A percentile compares a stretch with the other conserved stretches of the same genome.
These are phyloP conservation scores for Sporobolomyces phaffii DNA, from an alignment of 768 basidiomycete genomes.

Conservation along the genomic window DNA sequence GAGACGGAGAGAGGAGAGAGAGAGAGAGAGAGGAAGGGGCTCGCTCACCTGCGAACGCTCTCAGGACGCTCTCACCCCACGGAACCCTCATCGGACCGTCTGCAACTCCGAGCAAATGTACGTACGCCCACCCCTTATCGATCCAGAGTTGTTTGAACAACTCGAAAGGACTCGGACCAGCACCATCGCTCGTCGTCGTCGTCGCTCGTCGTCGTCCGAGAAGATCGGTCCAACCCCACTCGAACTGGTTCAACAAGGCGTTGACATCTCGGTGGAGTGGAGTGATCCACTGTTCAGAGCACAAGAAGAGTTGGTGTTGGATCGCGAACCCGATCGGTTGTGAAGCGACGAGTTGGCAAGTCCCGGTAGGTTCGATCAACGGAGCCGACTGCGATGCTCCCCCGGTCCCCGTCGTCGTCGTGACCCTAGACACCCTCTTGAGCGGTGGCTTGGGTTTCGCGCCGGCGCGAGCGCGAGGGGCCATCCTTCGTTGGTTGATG, in stretches of 20 bases:
- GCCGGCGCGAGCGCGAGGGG: too few relatives aligned
- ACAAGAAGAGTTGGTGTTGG: constrained; percentile 13
- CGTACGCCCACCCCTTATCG: constrained; percentile 8
- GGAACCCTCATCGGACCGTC: constrained; percentile 12
- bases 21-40: background rate
- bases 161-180: constrained; percentile 1
- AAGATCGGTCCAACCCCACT: background rate
- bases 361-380: too few relatives aligned
- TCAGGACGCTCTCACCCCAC: constrained; percentile 27
- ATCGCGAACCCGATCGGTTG: constrained; percentile 3
- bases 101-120: constrained; percentile 11
- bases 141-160: constrained; percentile 18
- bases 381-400: too few relatives aligned
- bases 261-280: constrained; percentile 6
- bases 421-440: too few relatives aligned
- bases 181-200: background rate
- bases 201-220: background rate
- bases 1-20: background rate
- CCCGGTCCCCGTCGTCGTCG: too few relatives aligned
- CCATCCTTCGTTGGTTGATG: too few relatives aligned
- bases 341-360: constrained; percentile 3
- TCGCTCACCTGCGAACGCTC: constrained; percentile 23
- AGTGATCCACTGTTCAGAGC: constrained; percentile 7
- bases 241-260: constrained; percentile 4
- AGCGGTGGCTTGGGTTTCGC: too few relatives aligned